Percentiles rank a stretch among this genome's conserved stretches.
These are phyloP conservation scores for Calonectria hawksworthii DNA, from an alignment of 2,329 filamentous ascomycete species.

Conservation along the genomic window DNA sequence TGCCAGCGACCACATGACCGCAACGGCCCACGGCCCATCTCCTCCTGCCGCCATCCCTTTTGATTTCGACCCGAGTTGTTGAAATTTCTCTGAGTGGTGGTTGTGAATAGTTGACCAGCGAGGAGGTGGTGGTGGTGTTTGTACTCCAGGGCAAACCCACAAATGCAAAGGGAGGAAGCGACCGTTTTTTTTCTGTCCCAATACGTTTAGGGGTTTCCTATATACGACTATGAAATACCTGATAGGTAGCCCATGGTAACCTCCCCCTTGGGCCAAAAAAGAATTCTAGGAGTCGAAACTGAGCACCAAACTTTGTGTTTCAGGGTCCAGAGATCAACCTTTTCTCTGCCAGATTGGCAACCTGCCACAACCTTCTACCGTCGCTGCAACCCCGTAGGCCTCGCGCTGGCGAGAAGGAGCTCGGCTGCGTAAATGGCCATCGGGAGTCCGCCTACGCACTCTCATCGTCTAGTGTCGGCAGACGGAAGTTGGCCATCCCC, in stretches of 20 bases:
- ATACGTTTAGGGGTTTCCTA: background rate
- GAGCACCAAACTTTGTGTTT: background rate
- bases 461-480: background rate
- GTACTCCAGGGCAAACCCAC: background rate
- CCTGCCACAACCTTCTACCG: background rate
- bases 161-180: background rate
- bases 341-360: conserved; percentile 4
- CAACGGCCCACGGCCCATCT: conserved; percentile 36
- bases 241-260: background rate
- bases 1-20: conserved; percentile 48
- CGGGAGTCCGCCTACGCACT: background rate
- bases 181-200: background rate
- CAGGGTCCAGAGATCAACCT: background rate
- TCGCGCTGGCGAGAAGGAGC: background rate
- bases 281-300: background rate
- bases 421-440: background rate
- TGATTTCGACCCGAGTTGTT: background rate
- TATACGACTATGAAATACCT: background rate
- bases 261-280: background rate
- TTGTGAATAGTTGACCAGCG: background rate
- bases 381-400: background rate
- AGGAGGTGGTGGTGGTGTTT: background rate
- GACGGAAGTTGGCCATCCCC: background rate
- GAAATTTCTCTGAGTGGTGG: background rate
- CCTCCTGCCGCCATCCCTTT: conserved; percentile 34